Base-by-base conservation (phyloP, 2,329 filamentous ascomycete genomes). In the Bertia moriformis region DNA sequence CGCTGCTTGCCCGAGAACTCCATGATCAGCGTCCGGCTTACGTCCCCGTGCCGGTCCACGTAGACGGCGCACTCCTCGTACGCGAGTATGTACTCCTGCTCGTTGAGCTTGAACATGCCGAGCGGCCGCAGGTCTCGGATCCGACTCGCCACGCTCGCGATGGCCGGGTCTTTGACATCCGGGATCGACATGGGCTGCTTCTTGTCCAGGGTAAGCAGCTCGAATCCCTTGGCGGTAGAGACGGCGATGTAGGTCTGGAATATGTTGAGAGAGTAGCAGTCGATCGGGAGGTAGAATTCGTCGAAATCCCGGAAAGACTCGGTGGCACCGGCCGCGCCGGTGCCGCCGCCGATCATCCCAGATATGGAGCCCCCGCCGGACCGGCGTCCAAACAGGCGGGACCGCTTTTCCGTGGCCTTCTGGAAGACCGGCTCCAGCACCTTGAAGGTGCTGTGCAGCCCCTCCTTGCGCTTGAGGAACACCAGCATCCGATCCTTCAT, bases 291-390 rank as follows among this genome's bases (percentile, higher is more conserved):
- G 61, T 96, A 98, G 60, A 98, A 98, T 49, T 96, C 91, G 62
- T 98, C 91, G 56, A 89, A 98, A 54, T 98, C 91, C 45, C 91
- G 82, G 76, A 96, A 98, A 50, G 89, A 89, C 50, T 98, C 91
- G 0, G 89, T 95, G 43, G 73, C 78, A 17, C 86, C 86, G 19
- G 71, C 68, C n/a, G n/a, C n/a, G 7, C 72, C 71, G 12, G 63
- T 59, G 42, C 63, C 63, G 14, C 77, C 78, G 45, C 65, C 60
- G 29, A n/a, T n/a, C n/a, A n/a, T n/a, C n/a, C n/a, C n/a, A n/a
- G n/a, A n/a, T n/a, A n/a, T n/a, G n/a, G n/a, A n/a, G 7, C 22
- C 22, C 7, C 22, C 22, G 22, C 22, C 22, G 22, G 7, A 10
- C 22, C n/a, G 7, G 22, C 22, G 22, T 7, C 73, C 69, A 45